phyloP scores from a whole-genome alignment of 169 alveolate genomes.

The Babesia ovata region DNA sequence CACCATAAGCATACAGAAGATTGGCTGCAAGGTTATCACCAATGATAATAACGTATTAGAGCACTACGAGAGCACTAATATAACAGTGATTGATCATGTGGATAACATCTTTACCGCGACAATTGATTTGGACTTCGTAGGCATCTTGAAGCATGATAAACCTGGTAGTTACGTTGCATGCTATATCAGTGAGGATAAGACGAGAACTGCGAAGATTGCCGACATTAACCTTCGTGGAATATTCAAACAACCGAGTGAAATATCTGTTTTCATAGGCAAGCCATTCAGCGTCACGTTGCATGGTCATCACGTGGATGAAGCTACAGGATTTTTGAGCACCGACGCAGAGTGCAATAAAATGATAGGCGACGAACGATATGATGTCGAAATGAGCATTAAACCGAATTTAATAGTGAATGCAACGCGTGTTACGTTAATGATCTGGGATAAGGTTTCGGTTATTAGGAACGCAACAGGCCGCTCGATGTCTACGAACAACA shows the following conservation, averaged over 20 bases:
- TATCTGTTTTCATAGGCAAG: conserved; percentile 30
- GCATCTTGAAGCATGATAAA: background rate
- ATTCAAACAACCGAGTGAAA: background rate
- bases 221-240: background rate
- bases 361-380: background rate
- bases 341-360: conserved; percentile 10
- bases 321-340: conserved; percentile 13
- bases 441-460: conserved; percentile 38
- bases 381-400: background rate
- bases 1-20: background rate
- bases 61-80: background rate
- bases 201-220: background rate
- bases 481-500: background rate
- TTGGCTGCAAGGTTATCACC: background rate
- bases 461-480: conserved; percentile 13
- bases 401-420: conserved; percentile 15
- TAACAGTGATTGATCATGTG: background rate
- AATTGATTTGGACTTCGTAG: background rate
- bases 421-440: background rate
- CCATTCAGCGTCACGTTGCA: conserved; percentile 21
- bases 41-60: background rate
- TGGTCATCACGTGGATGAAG: conserved; percentile 1
- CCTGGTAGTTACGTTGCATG: conserved; percentile 15
- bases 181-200: background rate
- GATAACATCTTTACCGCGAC: background rate